Base-by-base conservation (phyloP, 139 green algal genomes). In the Asterochloris sp. region DNA sequence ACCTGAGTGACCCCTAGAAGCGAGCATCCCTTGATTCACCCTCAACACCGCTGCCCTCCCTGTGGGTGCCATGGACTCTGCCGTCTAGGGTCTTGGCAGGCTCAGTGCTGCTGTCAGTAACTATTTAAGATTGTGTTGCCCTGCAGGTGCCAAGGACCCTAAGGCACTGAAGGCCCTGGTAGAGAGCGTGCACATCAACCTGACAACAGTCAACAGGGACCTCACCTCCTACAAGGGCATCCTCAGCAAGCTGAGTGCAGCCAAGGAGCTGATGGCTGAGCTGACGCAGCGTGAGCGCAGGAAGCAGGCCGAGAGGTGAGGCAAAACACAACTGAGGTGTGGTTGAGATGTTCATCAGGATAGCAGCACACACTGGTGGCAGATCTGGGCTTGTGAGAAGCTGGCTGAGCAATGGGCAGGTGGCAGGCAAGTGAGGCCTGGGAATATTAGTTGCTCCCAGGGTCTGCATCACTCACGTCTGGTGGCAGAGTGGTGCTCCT, bases 211-310 rank as follows among this genome's bases (percentile, higher is more conserved):
- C 23, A 98, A 95, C 87, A 91, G 88, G 62, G 94, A 98, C 88
- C 90, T 98, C 29, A 89, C 94, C 74, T 86, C 96, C 79, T 98
- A 98, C 92, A 98, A 98, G 78, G 88, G 88, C 63, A 89, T 98
- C 71, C 85, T 98, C 77, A 94, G 89, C 79, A 97, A 97, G 92
- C 88, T 98, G 81, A 87, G 83, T 47, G 91, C 88, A 15, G 95
- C 95, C 81, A 97, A 97, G 91, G 95, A 98, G 83, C 85, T 98
- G n/a, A 93, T 94, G 90, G 83, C 78, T 67, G 92, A 97, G 86
- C 92, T 98, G 74, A 60, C 95, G 54, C 88, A 91, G 76, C 88
- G 94, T 13, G 94, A 98, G 91, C 92, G 94, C 88, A 91, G 86
- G 82, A 97, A 97, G 91, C 82, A 91, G 85, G 91, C 84, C 11